Conservation (phyloP, 176 grass and related monocot species). For the Eragrostis curvula region DNA sequence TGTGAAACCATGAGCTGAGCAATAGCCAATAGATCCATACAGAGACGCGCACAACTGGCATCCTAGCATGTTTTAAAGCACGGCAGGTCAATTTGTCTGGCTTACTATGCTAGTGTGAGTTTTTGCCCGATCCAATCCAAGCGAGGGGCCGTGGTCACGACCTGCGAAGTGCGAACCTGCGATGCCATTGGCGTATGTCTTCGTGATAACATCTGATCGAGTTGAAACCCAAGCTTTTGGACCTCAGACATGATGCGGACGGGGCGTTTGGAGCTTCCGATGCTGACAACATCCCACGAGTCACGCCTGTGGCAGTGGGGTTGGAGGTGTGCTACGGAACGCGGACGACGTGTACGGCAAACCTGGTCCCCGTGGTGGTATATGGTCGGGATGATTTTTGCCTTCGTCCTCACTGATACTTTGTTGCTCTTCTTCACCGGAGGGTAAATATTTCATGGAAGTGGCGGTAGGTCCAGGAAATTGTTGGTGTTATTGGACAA, state of each 20-base stretch:
- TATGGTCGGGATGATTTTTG: neutral
- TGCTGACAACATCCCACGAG: neutral
- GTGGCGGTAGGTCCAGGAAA: no score
- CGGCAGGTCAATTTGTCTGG: neutral
- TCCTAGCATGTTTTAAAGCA: neutral
- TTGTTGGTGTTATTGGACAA: no score
- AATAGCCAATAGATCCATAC: neutral
- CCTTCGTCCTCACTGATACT: neutral
- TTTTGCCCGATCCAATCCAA: neutral
- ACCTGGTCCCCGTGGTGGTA: neutral
- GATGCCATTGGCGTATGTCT: no score
- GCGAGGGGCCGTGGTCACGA: neutral
- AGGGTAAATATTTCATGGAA: no score
- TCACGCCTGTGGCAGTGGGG: no score
- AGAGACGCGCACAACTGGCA: neutral
- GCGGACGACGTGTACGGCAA: no score
- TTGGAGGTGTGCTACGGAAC: no score
- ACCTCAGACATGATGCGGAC: neutral
- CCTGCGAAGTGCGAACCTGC: no score
- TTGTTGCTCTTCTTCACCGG: no score
- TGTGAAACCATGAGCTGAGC: no score
- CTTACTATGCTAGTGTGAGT: neutral
- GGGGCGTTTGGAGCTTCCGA: neutral
- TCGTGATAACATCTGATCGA: neutral
- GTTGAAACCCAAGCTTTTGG: neutral